Evolutionary conservation across 2,329 filamentous ascomycete genomes (phyloP).

Genomic region (Clarireedia paspali): DNA sequence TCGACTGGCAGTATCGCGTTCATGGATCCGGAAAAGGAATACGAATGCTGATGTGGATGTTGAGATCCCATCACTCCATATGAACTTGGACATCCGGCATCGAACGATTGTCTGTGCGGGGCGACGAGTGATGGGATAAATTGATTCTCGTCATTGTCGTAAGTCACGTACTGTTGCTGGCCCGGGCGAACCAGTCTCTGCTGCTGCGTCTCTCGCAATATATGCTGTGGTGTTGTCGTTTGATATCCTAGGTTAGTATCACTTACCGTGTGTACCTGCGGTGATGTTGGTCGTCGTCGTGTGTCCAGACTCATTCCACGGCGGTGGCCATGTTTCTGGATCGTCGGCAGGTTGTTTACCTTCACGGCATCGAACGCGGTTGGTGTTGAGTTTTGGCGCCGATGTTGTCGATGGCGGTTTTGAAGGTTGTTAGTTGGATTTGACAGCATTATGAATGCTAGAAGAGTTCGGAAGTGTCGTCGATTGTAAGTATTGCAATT

Average conservation of each 20-base stretch:
- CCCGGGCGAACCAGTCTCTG: conserved; percentile 77
- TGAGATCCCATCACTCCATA: conserved; percentile 23
- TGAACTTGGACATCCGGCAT: conserved; percentile 34
- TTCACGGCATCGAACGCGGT: conserved; percentile 68
- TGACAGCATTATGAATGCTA: conserved; percentile 69
- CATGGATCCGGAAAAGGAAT: conserved; percentile 36
- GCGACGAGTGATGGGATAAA: conserved; percentile 49
- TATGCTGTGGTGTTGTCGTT: conserved; percentile 57
- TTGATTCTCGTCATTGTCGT: conserved; percentile 43
- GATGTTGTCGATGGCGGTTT: conserved; percentile 66
- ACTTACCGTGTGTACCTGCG: conserved; percentile 37
- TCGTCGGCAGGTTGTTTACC: conserved; percentile 57
- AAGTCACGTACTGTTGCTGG: conserved; percentile 30
- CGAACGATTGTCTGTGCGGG: conserved; percentile 46
- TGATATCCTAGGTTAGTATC: conserved; percentile 48
- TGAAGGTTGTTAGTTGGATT: conserved; percentile 66
- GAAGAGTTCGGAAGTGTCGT: conserved; percentile 60
- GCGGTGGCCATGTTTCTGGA: conserved; percentile 56
- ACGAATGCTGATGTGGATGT: conserved; percentile 16
- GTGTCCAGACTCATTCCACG: conserved; percentile 81
- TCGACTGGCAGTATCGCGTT: conserved; percentile 32
- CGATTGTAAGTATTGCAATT: conserved; percentile 41
- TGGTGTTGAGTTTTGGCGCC: conserved; percentile 83
- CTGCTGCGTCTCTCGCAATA: conserved; percentile 85
- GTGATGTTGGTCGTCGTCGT: conserved; percentile 47